These are phyloP conservation scores for Tetrastigma voinierianum DNA, from an alignment of 164 flowering plant species.

Conservation along the genomic window DNA sequence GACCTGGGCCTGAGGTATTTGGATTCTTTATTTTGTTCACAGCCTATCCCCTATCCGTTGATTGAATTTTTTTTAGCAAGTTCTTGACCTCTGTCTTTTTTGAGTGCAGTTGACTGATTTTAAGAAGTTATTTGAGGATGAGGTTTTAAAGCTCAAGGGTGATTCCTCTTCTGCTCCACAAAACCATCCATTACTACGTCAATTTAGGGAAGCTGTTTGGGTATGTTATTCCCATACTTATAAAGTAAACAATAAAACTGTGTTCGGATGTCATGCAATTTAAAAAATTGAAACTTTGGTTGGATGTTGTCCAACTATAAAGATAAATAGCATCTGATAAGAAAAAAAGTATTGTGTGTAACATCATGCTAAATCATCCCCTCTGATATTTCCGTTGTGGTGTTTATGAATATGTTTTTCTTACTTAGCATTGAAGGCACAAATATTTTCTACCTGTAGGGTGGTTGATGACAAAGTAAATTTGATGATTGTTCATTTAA, in stretches of 20 bases:
- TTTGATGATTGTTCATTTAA: no score
- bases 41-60: not conserved
- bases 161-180: slow-evolving; percentile 38
- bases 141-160: slow-evolving; percentile 41
- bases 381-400: no score
- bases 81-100: not conserved
- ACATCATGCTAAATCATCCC: no score
- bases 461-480: no score
- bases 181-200: slow-evolving; percentile 52
- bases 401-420: no score
- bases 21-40: not conserved
- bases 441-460: no score
- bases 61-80: not conserved
- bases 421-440: no score
- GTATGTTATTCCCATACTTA: slow-evolving; percentile 33
- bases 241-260: not conserved
- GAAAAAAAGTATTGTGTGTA: no score
- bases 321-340: no score
- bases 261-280: no score
- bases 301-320: no score
- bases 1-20: slow-evolving; percentile 53
- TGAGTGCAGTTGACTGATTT: slow-evolving; percentile 67
- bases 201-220: slow-evolving; percentile 88
- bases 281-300: no score
- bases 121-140: slow-evolving; percentile 59